These are phyloP conservation scores for Kodamaea hsintzibuensis DNA, from an alignment of 805 yeast species.

Conservation along the genomic window DNA sequence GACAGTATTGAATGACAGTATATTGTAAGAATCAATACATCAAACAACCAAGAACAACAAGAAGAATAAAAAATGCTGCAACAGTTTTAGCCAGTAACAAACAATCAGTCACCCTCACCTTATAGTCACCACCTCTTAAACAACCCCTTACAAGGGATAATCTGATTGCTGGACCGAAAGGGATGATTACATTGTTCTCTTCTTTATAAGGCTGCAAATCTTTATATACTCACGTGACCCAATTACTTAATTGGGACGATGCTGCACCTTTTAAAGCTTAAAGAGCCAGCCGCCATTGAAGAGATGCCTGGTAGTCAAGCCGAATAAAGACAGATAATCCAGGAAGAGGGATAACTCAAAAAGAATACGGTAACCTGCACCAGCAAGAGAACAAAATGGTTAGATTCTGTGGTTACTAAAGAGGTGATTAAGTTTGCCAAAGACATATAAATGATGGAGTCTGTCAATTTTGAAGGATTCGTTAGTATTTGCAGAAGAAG, in stretches of 20 bases:
- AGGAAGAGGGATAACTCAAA: not conserved
- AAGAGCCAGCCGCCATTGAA: slow-evolving; percentile 7
- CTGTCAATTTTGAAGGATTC: not conserved
- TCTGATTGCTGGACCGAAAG: not conserved
- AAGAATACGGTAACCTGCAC: slow-evolving; percentile 5
- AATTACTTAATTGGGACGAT: not conserved
- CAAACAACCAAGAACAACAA: too few species aligned
- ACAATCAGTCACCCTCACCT: not conserved
- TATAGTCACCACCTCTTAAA: not conserved
- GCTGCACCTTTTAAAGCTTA: not conserved
- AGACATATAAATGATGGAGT: not conserved
- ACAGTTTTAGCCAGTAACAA: too few species aligned
- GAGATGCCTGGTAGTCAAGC: not conserved
- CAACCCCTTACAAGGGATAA: not conserved
- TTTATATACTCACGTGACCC: not conserved
- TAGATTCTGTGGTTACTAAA: not conserved
- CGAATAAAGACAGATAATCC: not conserved
- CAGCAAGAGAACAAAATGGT: not conserved
- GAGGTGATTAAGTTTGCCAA: not conserved
- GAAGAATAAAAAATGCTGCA: too few species aligned
- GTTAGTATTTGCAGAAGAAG: not conserved
- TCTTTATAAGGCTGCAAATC: not conserved
- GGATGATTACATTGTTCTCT: not conserved
- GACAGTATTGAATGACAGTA: too few species aligned
- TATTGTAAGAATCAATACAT: too few species aligned